phyloP scores from a whole-genome alignment of 192 early-diverging fungal genomes.

The Coemansia sp. region DNA sequence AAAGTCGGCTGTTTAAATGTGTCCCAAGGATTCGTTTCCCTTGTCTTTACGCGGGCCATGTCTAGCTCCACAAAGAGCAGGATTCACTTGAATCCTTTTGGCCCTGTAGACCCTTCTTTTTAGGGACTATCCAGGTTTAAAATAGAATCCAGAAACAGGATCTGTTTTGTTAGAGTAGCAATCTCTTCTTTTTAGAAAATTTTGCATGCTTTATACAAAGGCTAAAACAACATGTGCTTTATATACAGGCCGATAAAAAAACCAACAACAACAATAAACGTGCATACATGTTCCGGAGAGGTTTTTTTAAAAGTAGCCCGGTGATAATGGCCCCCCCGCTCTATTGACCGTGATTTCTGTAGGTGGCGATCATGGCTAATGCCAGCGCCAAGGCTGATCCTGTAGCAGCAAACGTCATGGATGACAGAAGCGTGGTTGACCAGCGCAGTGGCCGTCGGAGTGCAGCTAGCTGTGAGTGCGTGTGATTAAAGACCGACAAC shows the following conservation, averaged over 20 bases:
- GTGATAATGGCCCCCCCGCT: neutral
- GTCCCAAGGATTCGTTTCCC: neutral
- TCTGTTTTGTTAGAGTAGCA: neutral
- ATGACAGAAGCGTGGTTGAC: conserved; percentile 25
- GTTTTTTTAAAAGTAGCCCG: neutral
- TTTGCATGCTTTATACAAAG: neutral
- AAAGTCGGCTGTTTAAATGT: neutral
- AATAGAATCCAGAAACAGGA: neutral
- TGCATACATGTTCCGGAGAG: neutral
- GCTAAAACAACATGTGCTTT: neutral
- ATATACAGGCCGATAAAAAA: neutral
- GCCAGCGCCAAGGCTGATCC: neutral
- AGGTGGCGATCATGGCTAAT: neutral
- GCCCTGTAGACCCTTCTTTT: neutral
- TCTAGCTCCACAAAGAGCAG: neutral
- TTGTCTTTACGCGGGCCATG: neutral
- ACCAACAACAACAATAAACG: neutral
- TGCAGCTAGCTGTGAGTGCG: conserved; percentile 33
- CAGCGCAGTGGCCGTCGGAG: conserved; percentile 29
- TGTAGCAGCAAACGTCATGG: conserved; percentile 20
- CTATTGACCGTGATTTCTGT: conserved; percentile 3
- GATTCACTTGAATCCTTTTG: neutral
- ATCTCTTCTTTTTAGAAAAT: neutral
- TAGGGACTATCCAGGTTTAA: neutral
- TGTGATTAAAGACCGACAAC: conserved; percentile 23